Percentiles rank a stretch among this genome's conserved stretches.
These are phyloP conservation scores for Cutaneotrichosporon dermatis DNA, from an alignment of 1,284 basidiomycete species.

Conservation along the genomic window DNA sequence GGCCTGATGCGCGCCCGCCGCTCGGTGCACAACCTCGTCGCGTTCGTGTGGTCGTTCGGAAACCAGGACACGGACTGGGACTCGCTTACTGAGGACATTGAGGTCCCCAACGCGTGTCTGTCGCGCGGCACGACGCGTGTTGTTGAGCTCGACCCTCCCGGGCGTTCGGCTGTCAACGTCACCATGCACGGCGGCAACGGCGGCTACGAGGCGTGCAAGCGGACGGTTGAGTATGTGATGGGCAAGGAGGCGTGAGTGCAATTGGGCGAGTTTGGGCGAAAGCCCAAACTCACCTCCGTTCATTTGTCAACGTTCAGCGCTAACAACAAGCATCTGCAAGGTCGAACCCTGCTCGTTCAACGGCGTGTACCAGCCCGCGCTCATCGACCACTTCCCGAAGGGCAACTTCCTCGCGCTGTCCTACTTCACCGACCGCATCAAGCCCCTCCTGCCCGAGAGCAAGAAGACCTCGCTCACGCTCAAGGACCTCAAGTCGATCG, in stretches of 20 bases:
- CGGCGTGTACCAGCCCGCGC: conserved; percentile 94
- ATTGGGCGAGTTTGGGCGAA: no score
- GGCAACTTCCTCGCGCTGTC: conserved; percentile 81
- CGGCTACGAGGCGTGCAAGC: conserved; percentile 77
- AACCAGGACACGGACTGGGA: conserved; percentile 50
- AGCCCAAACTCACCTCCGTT: no score
- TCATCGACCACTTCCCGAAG: conserved; percentile 77
- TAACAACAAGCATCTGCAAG: conserved; percentile 66
- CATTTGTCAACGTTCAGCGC: no score
- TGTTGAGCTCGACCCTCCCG: conserved; percentile 67
- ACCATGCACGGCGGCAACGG: conserved; percentile 79
- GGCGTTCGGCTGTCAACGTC: conserved; percentile 57
- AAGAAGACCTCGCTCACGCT: conserved; percentile 53
- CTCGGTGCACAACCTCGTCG: conserved; percentile 81
- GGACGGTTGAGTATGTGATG: conserved; percentile 84
- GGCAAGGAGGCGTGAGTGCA: conserved; percentile 86
- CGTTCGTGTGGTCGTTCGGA: conserved; percentile 65
- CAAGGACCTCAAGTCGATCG: conserved; percentile 61
- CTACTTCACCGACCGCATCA: conserved; percentile 94
- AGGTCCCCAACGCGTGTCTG: conserved; percentile 75
- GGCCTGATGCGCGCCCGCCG: conserved; percentile 86
- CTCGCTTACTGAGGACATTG: conserved; percentile 40
- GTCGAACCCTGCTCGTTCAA: conserved; percentile 92
- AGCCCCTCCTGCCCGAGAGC: conserved; percentile 63
- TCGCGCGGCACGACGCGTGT: conserved; percentile 61